These are phyloP conservation scores for Piper longum DNA, from an alignment of 164 flowering plant genomes.

Conservation along the genomic window DNA sequence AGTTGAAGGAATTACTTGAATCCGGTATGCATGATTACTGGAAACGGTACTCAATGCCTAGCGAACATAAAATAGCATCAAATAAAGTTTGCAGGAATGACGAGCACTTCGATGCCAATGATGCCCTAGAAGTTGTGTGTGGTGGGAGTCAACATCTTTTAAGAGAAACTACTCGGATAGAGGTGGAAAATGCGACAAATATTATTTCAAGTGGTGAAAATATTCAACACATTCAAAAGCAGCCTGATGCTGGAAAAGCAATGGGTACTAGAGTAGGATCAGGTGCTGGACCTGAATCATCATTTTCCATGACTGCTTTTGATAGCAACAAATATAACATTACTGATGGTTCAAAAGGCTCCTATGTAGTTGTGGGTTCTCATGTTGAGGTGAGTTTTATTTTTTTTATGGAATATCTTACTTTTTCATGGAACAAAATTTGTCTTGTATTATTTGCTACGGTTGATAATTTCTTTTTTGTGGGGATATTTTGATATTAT, in stretches of 20 bases:
- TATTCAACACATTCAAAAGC: slow-evolving; percentile 20
- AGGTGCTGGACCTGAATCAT: slow-evolving; percentile 19
- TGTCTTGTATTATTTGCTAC: neutral
- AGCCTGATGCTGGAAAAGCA: slow-evolving; percentile 22
- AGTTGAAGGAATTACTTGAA: slow-evolving; percentile 31
- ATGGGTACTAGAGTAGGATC: slow-evolving; percentile 26
- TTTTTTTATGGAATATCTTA: neutral
- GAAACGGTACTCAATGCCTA: slow-evolving; percentile 27
- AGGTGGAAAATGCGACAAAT: slow-evolving; percentile 19
- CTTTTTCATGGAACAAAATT: too few species aligned
- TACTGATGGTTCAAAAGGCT: slow-evolving; percentile 14
- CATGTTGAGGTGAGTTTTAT: slow-evolving; percentile 57
- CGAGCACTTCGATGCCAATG: slow-evolving; percentile 1
- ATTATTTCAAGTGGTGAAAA: slow-evolving; percentile 21
- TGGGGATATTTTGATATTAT: neutral
- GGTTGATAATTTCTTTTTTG: too few species aligned
- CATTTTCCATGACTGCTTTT: slow-evolving; percentile 9
- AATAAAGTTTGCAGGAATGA: slow-evolving; percentile 1
- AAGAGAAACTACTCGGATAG: slow-evolving; percentile 12
- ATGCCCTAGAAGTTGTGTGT: slow-evolving; percentile 7
- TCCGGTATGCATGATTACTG: slow-evolving; percentile 64
- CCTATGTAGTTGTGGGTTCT: slow-evolving; percentile 50
- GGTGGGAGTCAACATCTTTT: slow-evolving; percentile 12
- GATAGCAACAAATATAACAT: slow-evolving; percentile 7
- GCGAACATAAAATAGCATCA: slow-evolving; percentile 9